Evolutionary conservation across 208 protist genomes (phyloP), one percentile per base, ranked within the genome.

Genomic region (Vickermania spadyakhi): DNA sequence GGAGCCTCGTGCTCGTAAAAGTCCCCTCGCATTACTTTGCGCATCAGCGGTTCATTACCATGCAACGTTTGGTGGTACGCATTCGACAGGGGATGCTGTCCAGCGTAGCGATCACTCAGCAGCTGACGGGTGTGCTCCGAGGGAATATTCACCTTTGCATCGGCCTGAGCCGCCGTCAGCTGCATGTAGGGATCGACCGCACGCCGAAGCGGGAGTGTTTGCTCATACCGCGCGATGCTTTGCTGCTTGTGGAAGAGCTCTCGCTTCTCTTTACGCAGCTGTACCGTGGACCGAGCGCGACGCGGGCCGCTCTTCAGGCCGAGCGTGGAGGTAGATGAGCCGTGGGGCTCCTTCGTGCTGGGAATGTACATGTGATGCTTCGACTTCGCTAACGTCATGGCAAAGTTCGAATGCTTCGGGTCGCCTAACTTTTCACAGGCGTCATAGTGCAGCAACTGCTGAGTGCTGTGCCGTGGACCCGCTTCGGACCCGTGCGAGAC

Each of bases 1-100:
- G 58, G 4, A 62, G 7, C 7, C 42, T 53, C 21, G n/a, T 1
- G 11, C 1, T 53, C 58, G 61, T 89, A 89, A 64, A 79, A 93
- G 59, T 93, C 82, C 11, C 86, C 86, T 0, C 59, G 80, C 80
- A 93, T 84, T 11, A 93, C 66, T 13, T 71, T 56, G 45, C 73
- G 85, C 83, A 93, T 88, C n/a, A 83, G 65, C 2, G 86, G 86
- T 68, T 80, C 72, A 4, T 75, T 80, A n/a, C 58, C 60, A 36
- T 74, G 71, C 0, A 93, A 67, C 60, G 86, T 75, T 52, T 93
- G 86, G 0, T 72, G 77, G 61, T 89, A 56, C 7, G 69, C 28
- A 58, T 93, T 93, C 58, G 89, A 72, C 31, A 93, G 67, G 0
- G 79, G 61, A 70, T 78, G 89, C 0, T 66, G 64, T 0, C 82